Evolutionary conservation across 495 filamentous ascomycete genomes (phyloP), one percentile per base, ranked within the genome.

Genomic region (Penicillium samsonianum): DNA sequence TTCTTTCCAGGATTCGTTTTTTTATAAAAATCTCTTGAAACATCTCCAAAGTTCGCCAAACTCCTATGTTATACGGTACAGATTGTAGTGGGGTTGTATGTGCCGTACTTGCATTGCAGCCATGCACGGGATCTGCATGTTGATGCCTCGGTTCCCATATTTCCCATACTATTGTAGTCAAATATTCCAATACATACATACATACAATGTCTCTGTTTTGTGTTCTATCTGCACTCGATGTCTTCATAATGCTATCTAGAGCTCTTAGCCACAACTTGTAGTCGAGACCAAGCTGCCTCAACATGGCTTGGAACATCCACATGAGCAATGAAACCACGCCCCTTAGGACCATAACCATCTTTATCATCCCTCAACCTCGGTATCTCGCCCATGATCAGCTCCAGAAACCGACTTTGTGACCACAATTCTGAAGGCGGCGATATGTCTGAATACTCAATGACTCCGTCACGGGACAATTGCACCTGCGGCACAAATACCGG

Each of bases 241-340:
- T 7, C 30, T 33, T 5, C 14, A 17, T 17, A 38, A 17, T n/a
- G 6, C 35, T 50, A 53, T 55, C 52, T 55, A 19, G 52, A 55
- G 16, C 52, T 37, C 42, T 17, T 30, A 1, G 25, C 30, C 14
- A 35, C 25, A 28, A 37, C 23, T 45, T 50, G 37, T 5, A 58
- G 25, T 12, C 60, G 60, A 37, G 51, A 55, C 67, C 68, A 70
- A 2, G 71, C 68, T 5, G 48, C 59, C 47, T 72, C 68, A 45
- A 76, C 59, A 16, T 64, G 50, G 10, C 10, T 31, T 4, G 68
- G 70, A 48, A 76, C 48, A 49, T 74, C 64, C 9, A 74, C 69
- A 65, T 76, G 70, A 20, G 51, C 23, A 59, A 76, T 76, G 22
- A 73, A 76, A 1, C 62, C 67, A 41, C 60, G 67, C 17, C 73